phyloP scores from a whole-genome alignment of 2,329 filamentous ascomycete genomes.

The Aureobasidium sp. region DNA sequence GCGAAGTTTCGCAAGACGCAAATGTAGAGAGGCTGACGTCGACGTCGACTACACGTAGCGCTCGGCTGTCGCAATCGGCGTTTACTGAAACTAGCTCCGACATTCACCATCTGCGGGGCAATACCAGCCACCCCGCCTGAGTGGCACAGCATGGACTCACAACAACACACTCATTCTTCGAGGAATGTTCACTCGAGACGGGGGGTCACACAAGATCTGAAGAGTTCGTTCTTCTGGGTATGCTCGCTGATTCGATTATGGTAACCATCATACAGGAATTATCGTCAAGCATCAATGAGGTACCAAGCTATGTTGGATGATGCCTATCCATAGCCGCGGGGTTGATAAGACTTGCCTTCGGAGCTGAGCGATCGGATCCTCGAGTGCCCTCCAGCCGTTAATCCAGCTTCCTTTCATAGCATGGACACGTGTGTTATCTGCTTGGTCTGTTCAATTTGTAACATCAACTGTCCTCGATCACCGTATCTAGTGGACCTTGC shows the following conservation, averaged over 20 bases:
- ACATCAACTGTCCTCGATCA: not conserved
- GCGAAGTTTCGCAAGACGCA: not conserved
- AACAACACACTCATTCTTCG: not conserved
- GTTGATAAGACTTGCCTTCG: slow-evolving; percentile 3
- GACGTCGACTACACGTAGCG: not conserved
- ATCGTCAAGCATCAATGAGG: not conserved
- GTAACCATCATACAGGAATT: too few species aligned
- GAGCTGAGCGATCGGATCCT: not conserved
- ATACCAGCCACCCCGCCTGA: not conserved
- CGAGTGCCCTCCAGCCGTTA: not conserved
- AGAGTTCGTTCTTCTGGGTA: not conserved
- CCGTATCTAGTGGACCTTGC: not conserved
- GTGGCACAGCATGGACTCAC: not conserved
- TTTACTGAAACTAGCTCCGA: not conserved
- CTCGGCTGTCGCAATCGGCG: not conserved
- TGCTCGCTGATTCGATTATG: too few species aligned
- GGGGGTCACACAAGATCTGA: not conserved
- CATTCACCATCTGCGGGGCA: not conserved
- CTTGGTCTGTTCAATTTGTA: not conserved
- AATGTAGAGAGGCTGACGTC: not conserved
- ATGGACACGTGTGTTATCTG: not conserved
- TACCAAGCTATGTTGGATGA: not conserved
- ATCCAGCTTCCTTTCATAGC: not conserved
- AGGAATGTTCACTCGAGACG: not conserved
- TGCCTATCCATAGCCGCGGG: not conserved